Conservation (phyloP, 2,329 filamentous ascomycete genomes). For the Byssoonygena ceratinophila region DNA sequence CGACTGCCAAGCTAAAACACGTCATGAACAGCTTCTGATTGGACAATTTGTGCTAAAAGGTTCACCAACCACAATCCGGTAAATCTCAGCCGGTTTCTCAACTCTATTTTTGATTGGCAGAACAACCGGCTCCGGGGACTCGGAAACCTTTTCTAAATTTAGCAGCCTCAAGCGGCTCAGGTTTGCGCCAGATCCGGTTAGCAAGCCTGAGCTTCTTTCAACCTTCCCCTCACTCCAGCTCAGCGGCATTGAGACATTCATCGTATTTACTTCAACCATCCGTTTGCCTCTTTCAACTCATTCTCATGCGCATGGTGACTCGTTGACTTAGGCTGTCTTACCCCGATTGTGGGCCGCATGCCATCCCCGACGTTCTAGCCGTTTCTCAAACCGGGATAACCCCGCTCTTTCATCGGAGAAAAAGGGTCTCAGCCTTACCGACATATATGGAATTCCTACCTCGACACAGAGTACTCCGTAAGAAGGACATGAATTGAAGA, state of each 20-base stretch:
- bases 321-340: neutral
- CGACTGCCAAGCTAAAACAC: conserved; percentile 3
- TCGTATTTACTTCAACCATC: conserved; percentile 6
- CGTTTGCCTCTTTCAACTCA: neutral
- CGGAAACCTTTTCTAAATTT: conserved; percentile 3
- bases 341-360: neutral
- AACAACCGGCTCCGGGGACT: neutral
- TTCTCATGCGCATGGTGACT: neutral
- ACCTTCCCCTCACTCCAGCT: conserved; percentile 6
- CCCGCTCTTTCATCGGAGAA: neutral
- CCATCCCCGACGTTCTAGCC: neutral
- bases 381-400: neutral
- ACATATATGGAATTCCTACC: neutral
- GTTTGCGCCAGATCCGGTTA: neutral
- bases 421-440: conserved; percentile 4
- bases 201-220: conserved; percentile 4
- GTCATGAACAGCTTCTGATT: neutral
- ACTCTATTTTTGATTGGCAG: neutral
- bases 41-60: neutral
- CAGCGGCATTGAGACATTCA: conserved; percentile 7
- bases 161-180: neutral
- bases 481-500: no score
- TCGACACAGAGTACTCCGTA: no score
- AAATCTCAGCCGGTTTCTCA: neutral
- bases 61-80: neutral